Percentiles rank a stretch among this genome's conserved stretches.
phyloP scores from a whole-genome alignment of 2,329 filamentous ascomycete genomes.

The Aspergillus puulaauensis region DNA sequence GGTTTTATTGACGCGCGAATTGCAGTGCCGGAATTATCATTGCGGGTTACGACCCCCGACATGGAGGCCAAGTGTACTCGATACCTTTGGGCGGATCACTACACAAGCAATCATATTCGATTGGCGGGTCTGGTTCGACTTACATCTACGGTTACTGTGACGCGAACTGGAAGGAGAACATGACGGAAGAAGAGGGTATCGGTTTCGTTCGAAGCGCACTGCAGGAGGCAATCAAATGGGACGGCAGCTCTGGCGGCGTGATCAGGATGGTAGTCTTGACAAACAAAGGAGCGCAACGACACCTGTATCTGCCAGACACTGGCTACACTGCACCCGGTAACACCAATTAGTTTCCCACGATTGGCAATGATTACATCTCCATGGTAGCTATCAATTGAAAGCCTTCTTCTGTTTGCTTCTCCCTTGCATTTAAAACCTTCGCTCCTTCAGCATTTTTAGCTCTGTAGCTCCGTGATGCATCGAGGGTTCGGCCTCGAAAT shows the following conservation, averaged over 20 bases:
- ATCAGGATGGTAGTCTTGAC: slow-evolving; percentile 98
- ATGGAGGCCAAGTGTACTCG: slow-evolving; percentile 95
- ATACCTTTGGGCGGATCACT: slow-evolving; percentile 95
- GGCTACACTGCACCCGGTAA: slow-evolving; percentile 75
- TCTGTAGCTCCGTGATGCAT: neutral
- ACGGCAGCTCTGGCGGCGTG: slow-evolving; percentile 96
- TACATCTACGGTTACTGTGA: slow-evolving; percentile 99
- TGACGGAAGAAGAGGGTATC: slow-evolving; percentile 89
- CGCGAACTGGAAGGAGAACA: slow-evolving; percentile 89
- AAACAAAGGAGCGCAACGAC: slow-evolving; percentile 81
- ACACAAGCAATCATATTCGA: slow-evolving; percentile 95
- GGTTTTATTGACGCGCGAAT: slow-evolving; percentile 1
- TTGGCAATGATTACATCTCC: slow-evolving; percentile 14
- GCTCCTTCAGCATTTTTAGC: neutral
- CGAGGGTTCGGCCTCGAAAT: neutral
- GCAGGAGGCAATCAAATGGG: slow-evolving; percentile 97
- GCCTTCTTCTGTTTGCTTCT: neutral
- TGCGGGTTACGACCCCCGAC: slow-evolving; percentile 92
- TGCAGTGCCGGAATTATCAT: slow-evolving; percentile 91
- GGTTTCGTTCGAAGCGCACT: slow-evolving; percentile 89
- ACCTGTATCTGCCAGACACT: slow-evolving; percentile 92
- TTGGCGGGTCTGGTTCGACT: slow-evolving; percentile 93
- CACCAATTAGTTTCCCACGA: slow-evolving; percentile 24
- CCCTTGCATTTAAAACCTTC: neutral
- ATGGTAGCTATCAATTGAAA: slow-evolving; percentile 14